Base-by-base conservation (phyloP, 768 basidiomycete genomes). In the Suillus fuscotomentosus region DNA sequence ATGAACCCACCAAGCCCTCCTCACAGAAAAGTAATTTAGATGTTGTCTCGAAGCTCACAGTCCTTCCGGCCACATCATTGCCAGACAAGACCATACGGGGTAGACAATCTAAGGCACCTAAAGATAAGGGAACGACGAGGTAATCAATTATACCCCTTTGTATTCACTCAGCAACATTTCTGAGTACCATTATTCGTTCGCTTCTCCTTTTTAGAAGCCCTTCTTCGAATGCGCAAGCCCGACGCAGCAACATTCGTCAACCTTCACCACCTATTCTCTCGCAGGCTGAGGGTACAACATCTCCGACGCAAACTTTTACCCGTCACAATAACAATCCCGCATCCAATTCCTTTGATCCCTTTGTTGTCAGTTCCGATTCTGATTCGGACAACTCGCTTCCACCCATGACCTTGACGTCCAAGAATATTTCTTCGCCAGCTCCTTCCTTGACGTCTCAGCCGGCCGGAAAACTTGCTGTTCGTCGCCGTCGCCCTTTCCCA, bases 241-340 rank as follows among this genome's bases (percentile, higher is more conserved):
- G 83, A 71, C 83, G 83, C 75, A 82, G 79, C 76, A 81, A 79
- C 69, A 78, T 73, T 63, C 88, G 88, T 65, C 88, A 89, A 72
- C 83, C 87, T 24, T 90, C 89, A 47, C 88, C 88, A 20, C 85
- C 85, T 41, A 75, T 82, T 50, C 71, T 76, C 56, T 85, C 86
- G 84, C 88, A 89, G 84, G 87, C 83, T 85, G 89, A 89, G 85
- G 84, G 74, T 71, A 75, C 76, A 66, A 66, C 68, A 34, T 64
- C 41, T 61, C 65, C 70, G 22, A 61, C 73, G 59, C 75, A 67
- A 51, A 68, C 72, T 14, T 71, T 71, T 50, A 36, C 68, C 61
- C 70, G 69, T 55, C 77, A 70, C 39, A 70, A 60, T n/a, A 72
- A 39, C 62, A 75, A 79, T 63, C 75, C 78, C 59, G 65, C 76